Percentiles rank a stretch among this genome's conserved stretches.
Conservation (phyloP, 495 filamentous ascomycete species). For the Durotheca rogersii region DNA sequence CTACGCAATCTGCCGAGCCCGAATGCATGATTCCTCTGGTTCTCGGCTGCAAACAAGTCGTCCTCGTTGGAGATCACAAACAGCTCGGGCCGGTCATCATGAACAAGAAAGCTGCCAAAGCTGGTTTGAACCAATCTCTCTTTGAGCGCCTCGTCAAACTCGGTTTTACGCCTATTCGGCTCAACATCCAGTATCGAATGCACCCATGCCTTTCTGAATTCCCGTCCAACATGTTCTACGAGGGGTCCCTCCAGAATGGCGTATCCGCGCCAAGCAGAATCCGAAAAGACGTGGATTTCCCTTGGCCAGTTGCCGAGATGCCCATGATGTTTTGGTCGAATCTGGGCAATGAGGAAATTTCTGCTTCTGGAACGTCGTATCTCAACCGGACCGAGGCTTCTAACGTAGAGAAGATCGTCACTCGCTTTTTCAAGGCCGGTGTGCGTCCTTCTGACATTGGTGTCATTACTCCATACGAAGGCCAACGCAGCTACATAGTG, state of each 20-base stretch:
- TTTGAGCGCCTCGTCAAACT: slow-evolving; percentile 96
- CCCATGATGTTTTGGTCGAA: slow-evolving; percentile 99
- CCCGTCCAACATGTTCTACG: slow-evolving; percentile 99
- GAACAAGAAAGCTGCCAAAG: slow-evolving; percentile 99
- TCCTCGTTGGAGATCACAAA: slow-evolving; percentile 97
- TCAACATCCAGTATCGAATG: slow-evolving; percentile 99
- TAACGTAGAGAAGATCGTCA: slow-evolving; percentile 97
- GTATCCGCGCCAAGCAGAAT: slow-evolving; percentile 87
- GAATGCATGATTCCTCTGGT: slow-evolving; percentile 99
- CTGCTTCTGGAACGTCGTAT: slow-evolving; percentile 95
- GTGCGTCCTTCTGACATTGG: slow-evolving; percentile 89
- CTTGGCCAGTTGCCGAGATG: slow-evolving; percentile 89
- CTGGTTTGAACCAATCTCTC: slow-evolving; percentile 93
- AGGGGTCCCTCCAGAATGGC: slow-evolving; percentile 95
- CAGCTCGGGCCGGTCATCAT: slow-evolving; percentile 98
- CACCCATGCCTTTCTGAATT: slow-evolving; percentile 97
- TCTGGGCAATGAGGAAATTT: slow-evolving; percentile 95
- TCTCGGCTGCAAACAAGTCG: slow-evolving; percentile 96
- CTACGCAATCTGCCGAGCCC: slow-evolving; percentile 97
- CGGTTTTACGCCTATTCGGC: slow-evolving; percentile 84
- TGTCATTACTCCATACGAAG: slow-evolving; percentile 98
- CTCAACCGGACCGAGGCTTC: slow-evolving; percentile 95
- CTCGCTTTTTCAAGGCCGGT: slow-evolving; percentile 99
- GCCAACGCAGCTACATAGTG: slow-evolving; percentile 96
- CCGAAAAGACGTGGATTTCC: slow-evolving; percentile 94